These are phyloP conservation scores for Skeletonema costatum DNA, from an alignment of 108 stramenopile genomes.

Conservation along the genomic window DNA sequence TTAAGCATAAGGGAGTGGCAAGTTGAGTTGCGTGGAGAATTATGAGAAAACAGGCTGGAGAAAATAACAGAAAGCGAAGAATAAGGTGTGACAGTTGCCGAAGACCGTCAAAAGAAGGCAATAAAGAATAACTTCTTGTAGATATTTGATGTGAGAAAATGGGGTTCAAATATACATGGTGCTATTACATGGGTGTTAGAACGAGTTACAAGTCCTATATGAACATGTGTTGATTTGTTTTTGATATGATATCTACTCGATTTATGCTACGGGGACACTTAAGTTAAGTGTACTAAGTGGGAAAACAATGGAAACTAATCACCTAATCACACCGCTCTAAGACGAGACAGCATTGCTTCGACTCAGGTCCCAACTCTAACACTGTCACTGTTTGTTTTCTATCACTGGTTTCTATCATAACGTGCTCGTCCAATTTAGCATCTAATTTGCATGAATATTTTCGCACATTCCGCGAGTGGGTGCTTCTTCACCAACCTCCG, in stretches of 20 bases:
- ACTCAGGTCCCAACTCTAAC: background rate
- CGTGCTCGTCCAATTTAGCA: background rate
- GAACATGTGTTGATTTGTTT: background rate
- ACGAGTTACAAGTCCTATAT: background rate
- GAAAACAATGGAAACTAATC: no score
- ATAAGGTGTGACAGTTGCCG: background rate
- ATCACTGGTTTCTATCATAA: background rate
- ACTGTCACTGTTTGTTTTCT: background rate
- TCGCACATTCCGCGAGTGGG: background rate
- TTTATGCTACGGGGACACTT: no score
- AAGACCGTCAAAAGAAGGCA: background rate
- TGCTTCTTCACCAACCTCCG: background rate
- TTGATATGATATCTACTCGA: background rate
- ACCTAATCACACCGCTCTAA: background rate
- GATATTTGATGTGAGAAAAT: background rate
- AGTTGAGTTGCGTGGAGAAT: conserved; percentile 3
- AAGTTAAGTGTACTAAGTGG: no score
- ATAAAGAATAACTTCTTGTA: background rate
- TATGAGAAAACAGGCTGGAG: background rate
- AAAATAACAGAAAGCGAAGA: background rate
- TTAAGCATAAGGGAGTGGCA: conserved; percentile 21
- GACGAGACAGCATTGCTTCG: background rate
- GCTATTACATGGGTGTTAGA: background rate
- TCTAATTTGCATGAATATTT: background rate
- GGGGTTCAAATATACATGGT: background rate